A percentile compares a stretch with the other conserved stretches of the same genome.
Evolutionary conservation across 2,329 filamentous ascomycete genomes (phyloP).

Genomic region (Zymoseptoria tritici): DNA sequence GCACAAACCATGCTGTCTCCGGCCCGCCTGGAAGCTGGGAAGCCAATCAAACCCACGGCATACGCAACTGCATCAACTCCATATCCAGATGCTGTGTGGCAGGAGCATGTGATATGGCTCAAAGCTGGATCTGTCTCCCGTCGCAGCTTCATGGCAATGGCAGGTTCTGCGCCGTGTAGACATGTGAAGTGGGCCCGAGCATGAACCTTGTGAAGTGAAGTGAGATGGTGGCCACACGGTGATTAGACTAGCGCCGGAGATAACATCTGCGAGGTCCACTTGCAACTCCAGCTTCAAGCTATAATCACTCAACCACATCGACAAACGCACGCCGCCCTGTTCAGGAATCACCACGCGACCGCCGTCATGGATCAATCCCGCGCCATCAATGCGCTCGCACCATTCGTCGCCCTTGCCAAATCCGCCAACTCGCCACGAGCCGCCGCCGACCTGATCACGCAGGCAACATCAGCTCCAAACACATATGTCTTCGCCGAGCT

Average conservation of each 20-base stretch:
- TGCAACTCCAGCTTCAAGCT: not conserved
- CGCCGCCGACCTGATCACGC: conserved; percentile 74
- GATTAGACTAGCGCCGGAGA: not conserved
- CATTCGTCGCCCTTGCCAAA: conserved; percentile 84
- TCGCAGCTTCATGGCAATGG: too few relatives aligned
- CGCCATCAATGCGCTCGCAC: conserved; percentile 58
- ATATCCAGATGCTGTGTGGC: not conserved
- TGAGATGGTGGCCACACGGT: not conserved
- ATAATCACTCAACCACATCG: not conserved
- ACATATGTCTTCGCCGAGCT: conserved; percentile 93
- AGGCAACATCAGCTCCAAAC: conserved; percentile 81
- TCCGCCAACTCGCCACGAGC: conserved; percentile 77
- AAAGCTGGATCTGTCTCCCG: too few relatives aligned
- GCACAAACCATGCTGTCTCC: not conserved
- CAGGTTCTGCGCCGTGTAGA: not conserved
- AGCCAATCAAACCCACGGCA: not conserved
- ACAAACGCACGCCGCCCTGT: not conserved
- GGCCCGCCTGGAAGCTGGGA: not conserved
- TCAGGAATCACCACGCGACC: not conserved
- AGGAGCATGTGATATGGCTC: not conserved
- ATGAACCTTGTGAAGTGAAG: not conserved
- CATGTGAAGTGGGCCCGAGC: not conserved
- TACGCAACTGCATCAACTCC: not conserved
- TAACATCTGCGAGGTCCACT: not conserved
- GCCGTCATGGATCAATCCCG: conserved; percentile 62